Base-by-base conservation (phyloP, 2,329 filamentous ascomycete genomes). In the Botrytis elliptica region DNA sequence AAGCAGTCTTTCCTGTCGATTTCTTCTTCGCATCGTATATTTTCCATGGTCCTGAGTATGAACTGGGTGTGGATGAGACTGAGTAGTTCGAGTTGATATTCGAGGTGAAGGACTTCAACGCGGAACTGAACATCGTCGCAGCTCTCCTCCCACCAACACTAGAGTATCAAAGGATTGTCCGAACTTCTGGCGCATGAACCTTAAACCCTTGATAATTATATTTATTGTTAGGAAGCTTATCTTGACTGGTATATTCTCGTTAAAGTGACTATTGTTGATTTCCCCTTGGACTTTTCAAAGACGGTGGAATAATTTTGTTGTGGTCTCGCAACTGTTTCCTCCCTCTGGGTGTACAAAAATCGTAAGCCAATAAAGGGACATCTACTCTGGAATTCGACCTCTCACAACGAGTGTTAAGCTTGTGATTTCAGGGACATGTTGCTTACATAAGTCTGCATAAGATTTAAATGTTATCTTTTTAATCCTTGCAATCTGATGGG, bases 11-110 rank as follows among this genome's bases (percentile, higher is more conserved):
- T 77, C 93, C 93, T 0, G 94, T 97, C 44, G 92, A 94, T 84
- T 98, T 98, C 85, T 97, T 97, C 86, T 97, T 98, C 74, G 93
- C 95, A 84, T 98, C 95, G 87, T 95, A 95, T 80, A 99, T 96
- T 85, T 94, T 97, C 96, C 96, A 99, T 74, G 95, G 93, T 29
- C 96, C 96, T 25, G 95, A 93, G 70, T 90, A 90, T 70, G 94
- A 92, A n/a, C 90, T 91, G 18, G 92, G 89, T 74, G 89, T 90
- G 40, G 91, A 87, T 36, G 93, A 91, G 77, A 98, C 87, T 78
- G 92, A 90, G 84, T 99, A 99, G 84, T 97, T 97, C 81, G 92
- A 91, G 74, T 91, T 91, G 84, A 99, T 98, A 84, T 98, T 97
- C 79, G 89, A 95, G 77, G 91, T 92, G 82, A 98, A 95, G 76